Evolutionary conservation across 148 eudicot genomes (phyloP).

Genomic region (Camellia sinensis): DNA sequence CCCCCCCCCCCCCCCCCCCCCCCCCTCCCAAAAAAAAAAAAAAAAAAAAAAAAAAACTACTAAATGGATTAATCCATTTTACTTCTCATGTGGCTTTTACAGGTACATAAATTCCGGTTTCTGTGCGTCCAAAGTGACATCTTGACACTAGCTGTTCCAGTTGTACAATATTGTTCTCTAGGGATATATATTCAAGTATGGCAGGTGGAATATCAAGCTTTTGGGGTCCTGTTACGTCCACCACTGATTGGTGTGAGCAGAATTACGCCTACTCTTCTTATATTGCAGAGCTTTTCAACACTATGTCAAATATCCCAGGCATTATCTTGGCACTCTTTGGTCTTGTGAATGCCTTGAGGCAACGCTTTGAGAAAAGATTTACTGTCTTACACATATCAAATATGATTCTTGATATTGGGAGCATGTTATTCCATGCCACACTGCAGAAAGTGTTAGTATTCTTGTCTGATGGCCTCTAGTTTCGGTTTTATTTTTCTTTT

Average conservation of each 20-base stretch:
- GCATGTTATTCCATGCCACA: constrained; percentile 81
- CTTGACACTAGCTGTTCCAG: neutral
- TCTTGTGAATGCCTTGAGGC: constrained; percentile 66
- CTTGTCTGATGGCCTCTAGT: neutral
- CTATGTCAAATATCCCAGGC: constrained; percentile 66
- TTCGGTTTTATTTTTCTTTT: neutral
- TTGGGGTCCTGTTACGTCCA: constrained; percentile 92
- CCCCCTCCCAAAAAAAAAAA: too few species aligned
- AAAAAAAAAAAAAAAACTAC: neutral
- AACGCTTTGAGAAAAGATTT: constrained; percentile 78
- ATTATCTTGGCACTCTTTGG: constrained; percentile 70
- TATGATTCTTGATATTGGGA: constrained; percentile 75
- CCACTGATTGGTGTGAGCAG: constrained; percentile 71
- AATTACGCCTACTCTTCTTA: constrained; percentile 72
- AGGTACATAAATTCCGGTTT: constrained; percentile 1
- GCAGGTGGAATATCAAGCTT: constrained; percentile 67
- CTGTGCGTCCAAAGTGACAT: neutral
- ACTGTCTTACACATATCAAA: constrained; percentile 81
- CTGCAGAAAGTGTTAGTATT: constrained; percentile 64
- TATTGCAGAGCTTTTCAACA: constrained; percentile 79
- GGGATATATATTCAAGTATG: constrained; percentile 35
- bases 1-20: neutral
- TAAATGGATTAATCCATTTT: neutral
- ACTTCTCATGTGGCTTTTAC: neutral
- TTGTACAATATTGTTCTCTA: neutral